Conservation (phyloP, 106 monocot genomes). For the Allium cepa region DNA sequence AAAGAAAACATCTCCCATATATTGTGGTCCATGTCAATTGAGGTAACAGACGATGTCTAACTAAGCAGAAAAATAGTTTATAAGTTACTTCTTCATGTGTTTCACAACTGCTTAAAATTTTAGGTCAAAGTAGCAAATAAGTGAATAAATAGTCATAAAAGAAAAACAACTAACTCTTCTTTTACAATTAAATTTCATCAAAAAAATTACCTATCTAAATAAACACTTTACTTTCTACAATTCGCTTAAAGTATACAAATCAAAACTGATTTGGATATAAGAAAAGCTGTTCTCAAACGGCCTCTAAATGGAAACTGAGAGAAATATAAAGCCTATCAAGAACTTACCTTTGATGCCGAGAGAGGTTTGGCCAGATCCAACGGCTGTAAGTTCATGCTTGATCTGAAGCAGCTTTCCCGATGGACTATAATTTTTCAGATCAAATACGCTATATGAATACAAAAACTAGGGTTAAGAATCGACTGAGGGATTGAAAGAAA, state of each 20-base stretch:
- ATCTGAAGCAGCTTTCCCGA: conserved; percentile 98
- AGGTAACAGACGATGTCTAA: no score
- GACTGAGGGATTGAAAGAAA: neutral
- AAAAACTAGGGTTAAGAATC: conserved; percentile 2
- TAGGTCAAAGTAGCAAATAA: neutral
- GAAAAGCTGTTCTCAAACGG: no score
- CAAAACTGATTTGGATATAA: no score
- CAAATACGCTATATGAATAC: neutral
- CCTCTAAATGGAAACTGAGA: no score
- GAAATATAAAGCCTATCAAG: neutral
- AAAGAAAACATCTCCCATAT: no score
- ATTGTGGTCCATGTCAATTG: no score
- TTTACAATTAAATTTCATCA: neutral
- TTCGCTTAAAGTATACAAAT: no score
- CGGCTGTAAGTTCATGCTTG: conserved; percentile 84
- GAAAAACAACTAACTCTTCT: neutral
- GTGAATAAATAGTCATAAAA: neutral
- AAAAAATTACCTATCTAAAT: neutral
- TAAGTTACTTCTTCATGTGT: no score
- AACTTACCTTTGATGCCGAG: conserved; percentile 93
- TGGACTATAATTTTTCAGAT: conserved; percentile 32
- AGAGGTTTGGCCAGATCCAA: conserved; percentile 98
- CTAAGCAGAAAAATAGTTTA: no score
- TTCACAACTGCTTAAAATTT: neutral
- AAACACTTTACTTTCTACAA: neutral